Conservation (phyloP, 2,329 filamentous ascomycete species). For the Pseudogymnoascus pannorum region DNA sequence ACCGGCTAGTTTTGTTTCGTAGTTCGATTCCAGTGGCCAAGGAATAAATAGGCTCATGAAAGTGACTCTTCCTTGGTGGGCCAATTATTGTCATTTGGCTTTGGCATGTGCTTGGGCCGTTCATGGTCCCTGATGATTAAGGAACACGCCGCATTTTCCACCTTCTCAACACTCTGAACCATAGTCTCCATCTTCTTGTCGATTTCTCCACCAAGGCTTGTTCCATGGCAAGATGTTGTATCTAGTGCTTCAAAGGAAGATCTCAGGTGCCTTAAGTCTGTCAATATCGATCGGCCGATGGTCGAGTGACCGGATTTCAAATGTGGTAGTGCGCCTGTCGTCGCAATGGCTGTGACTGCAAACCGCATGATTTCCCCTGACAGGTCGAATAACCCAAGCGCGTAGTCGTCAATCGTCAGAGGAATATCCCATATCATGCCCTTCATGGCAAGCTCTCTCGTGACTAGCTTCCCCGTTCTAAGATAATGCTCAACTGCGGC, state of each 20-base stretch:
- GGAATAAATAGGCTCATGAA: neutral
- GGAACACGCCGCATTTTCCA: slow-evolving; percentile 84
- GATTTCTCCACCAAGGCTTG: slow-evolving; percentile 53
- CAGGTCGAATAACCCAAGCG: slow-evolving; percentile 87
- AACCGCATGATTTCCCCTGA: slow-evolving; percentile 97
- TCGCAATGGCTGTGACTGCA: slow-evolving; percentile 79
- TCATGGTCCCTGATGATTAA: slow-evolving; percentile 82
- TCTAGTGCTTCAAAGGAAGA: slow-evolving; percentile 69
- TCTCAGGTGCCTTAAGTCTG: slow-evolving; percentile 72
- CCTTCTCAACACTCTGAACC: slow-evolving; percentile 84
- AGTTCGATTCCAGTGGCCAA: neutral
- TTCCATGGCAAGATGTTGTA: slow-evolving; percentile 41
- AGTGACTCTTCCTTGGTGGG: neutral
- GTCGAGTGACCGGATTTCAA: slow-evolving; percentile 23
- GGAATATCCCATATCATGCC: slow-evolving; percentile 45
- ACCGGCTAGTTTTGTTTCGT: neutral
- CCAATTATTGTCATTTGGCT: neutral
- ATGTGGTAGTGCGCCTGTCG: slow-evolving; percentile 42
- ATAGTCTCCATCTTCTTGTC: slow-evolving; percentile 80
- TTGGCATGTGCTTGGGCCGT: slow-evolving; percentile 33
- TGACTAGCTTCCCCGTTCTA: slow-evolving; percentile 65
- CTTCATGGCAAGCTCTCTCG: slow-evolving; percentile 50
- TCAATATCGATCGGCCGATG: slow-evolving; percentile 55
- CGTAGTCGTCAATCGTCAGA: slow-evolving; percentile 75
- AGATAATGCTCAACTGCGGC: slow-evolving; percentile 68